These are phyloP conservation scores for Alternaria atra DNA, from an alignment of 2,329 filamentous ascomycete species.

Conservation along the genomic window DNA sequence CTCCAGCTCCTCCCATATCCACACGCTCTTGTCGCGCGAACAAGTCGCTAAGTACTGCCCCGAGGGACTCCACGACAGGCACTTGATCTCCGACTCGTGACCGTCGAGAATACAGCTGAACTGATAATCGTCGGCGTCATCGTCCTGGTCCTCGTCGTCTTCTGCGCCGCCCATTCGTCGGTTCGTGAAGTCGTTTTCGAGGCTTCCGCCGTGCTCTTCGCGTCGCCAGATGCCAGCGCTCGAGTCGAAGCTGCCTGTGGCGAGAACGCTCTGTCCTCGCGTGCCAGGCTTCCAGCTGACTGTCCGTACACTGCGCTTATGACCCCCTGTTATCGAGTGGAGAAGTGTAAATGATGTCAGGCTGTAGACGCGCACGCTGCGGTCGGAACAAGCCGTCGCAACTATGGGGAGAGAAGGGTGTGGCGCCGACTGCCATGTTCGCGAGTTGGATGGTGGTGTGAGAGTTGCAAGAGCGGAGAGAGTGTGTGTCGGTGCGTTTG, in stretches of 20 bases:
- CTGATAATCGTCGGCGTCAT: conserved; percentile 84
- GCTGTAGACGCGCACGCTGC: conserved; percentile 88
- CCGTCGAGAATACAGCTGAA: conserved; percentile 93
- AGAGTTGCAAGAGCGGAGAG: conserved; percentile 61
- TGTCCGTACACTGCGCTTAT: conserved; percentile 87
- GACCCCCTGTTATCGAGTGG: conserved; percentile 82
- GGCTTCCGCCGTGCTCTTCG: conserved; percentile 73
- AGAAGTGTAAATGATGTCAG: conserved; percentile 81
- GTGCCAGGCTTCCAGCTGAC: conserved; percentile 84
- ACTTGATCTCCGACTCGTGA: conserved; percentile 93
- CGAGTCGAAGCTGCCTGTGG: conserved; percentile 92
- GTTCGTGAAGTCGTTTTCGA: conserved; percentile 38
- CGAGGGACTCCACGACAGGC: conserved; percentile 75
- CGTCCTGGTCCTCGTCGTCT: conserved; percentile 58
- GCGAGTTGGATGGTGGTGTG: conserved; percentile 62
- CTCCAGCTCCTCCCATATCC: conserved; percentile 97
- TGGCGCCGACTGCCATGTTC: conserved; percentile 85
- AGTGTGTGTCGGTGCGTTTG: conserved; percentile 21
- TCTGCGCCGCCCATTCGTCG: conserved; percentile 35
- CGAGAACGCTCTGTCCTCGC: conserved; percentile 73
- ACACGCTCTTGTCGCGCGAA: conserved; percentile 90
- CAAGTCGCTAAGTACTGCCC: conserved; percentile 88
- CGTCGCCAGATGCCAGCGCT: conserved; percentile 75
- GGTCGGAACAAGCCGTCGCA: conserved; percentile 86
- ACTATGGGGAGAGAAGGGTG: conserved; percentile 89